Base-by-base conservation (phyloP, 768 basidiomycete species). In the Boletus sp. region DNA sequence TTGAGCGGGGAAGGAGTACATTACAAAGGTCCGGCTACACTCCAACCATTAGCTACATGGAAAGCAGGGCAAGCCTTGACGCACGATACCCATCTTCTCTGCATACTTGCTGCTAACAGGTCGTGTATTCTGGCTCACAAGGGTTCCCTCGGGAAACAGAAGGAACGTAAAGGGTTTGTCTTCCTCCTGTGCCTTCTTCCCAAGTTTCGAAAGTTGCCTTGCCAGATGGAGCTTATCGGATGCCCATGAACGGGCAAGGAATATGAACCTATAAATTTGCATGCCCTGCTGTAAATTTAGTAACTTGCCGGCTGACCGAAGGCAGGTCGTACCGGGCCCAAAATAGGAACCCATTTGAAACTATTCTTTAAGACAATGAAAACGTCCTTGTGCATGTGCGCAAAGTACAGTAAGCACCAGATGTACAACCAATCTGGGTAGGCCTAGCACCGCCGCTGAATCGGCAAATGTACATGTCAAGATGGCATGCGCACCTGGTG, bases 91-190 rank as follows among this genome's bases (percentile, higher is more conserved):
- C 66, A 86, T 83, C 75, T 91, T 94, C 55, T 93, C 87, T 6
- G 95, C 94, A 67, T 86, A 98, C 65, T 87, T 88, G 74, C 83
- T 85, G 72, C 90, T 94, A 62, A 89, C 78, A 0, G 92, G 93
- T 47, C 92, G 74, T 5, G 95, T 98, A 59, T 94, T 78, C 59
- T 83, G 80, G 71, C 92, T 94, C 14, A 95, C 89, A 29, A 98
- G 86, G 5, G 96, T 98, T 32, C 97, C 97, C 71, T 99, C 97
- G 0, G 97, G 97, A 70, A 95, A 98, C 46, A 98, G 79, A 54
- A 98, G 78, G 64, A 96, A 84, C 59, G 87, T 86, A 42, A 97
- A 77, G 0, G 92, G 89, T 28, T 79, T 83, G 59, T 88, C 80
- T 66, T 84, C 78, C 50, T 80, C 72, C 65, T 89, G 83, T n/a